These are phyloP conservation scores for Hygrophorus pudorinus DNA, from an alignment of 768 basidiomycete species.

Conservation along the genomic window DNA sequence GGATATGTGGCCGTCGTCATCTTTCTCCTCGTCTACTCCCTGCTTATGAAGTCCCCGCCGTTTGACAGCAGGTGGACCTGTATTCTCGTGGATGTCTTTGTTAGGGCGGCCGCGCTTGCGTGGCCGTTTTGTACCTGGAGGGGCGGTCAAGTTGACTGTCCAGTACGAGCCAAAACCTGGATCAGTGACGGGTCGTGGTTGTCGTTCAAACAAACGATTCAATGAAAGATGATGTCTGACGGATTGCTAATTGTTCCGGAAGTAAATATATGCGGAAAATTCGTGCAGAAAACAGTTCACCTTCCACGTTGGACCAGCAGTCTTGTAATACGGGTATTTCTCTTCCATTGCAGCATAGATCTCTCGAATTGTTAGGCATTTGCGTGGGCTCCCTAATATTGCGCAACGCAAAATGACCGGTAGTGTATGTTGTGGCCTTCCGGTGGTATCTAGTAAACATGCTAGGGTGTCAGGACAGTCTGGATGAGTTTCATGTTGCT, in stretches of 20 bases:
- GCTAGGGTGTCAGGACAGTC: slow-evolving; percentile 71
- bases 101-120: slow-evolving; percentile 63
- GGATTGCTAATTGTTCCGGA: slow-evolving; percentile 51
- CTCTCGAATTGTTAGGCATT: slow-evolving; percentile 73
- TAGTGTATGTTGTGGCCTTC: slow-evolving; percentile 73
- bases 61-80: slow-evolving; percentile 2
- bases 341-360: slow-evolving; percentile 83
- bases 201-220: slow-evolving; percentile 74
- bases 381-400: slow-evolving; percentile 66
- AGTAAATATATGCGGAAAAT: slow-evolving; percentile 9
- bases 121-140: slow-evolving; percentile 78
- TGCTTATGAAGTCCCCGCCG: slow-evolving; percentile 27
- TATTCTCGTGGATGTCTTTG: slow-evolving; percentile 4
- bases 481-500: slow-evolving; percentile 51
- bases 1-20: slow-evolving; percentile 28
- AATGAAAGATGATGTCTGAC: slow-evolving; percentile 78
- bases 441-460: slow-evolving; percentile 72
- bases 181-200: slow-evolving; percentile 73
- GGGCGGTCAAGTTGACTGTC: slow-evolving; percentile 82
- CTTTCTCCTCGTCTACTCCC: slow-evolving; percentile 18
- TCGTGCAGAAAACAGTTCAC: slow-evolving; percentile 26
- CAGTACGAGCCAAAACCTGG: slow-evolving; percentile 85
- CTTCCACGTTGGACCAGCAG: slow-evolving; percentile 81
- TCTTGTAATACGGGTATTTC: slow-evolving; percentile 75
- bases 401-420: slow-evolving; percentile 80